Evolutionary conservation across 1,284 basidiomycete species (phyloP).

Genomic region (Mycena sp.): DNA sequence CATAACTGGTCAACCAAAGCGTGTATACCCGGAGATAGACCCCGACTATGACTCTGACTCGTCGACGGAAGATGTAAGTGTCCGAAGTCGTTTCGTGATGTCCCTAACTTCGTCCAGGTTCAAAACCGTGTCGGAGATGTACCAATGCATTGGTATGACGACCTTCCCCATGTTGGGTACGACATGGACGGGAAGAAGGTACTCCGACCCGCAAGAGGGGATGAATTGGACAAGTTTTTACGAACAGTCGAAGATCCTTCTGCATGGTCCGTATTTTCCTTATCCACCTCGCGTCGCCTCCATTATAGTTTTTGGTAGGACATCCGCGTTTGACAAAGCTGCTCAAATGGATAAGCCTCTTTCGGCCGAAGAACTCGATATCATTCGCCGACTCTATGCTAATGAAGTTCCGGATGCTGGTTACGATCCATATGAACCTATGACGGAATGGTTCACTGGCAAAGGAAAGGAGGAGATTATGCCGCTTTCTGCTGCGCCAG

Average conservation of each 20-base stretch:
- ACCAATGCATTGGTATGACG: slow-evolving; percentile 99
- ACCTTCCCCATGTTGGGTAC: slow-evolving; percentile 99
- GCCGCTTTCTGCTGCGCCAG: slow-evolving; percentile 91
- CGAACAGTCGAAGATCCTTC: slow-evolving; percentile 93
- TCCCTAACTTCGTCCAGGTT: slow-evolving; percentile 57
- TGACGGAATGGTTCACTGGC: slow-evolving; percentile 97
- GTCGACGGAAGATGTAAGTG: slow-evolving; percentile 92
- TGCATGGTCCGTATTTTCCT: slow-evolving; percentile 71
- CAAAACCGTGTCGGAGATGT: slow-evolving; percentile 96
- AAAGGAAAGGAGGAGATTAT: slow-evolving; percentile 94
- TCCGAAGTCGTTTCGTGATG: slow-evolving; percentile 14
- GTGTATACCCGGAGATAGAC: slow-evolving; percentile 94
- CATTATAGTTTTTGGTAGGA: slow-evolving; percentile 61
- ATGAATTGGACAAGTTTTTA: slow-evolving; percentile 98
- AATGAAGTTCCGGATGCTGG: slow-evolving; percentile 92
- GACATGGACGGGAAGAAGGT: slow-evolving; percentile 95
- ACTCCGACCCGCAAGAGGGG: slow-evolving; percentile 92
- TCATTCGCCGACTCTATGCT: slow-evolving; percentile 90
- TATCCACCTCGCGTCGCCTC: background rate
- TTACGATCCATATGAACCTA: slow-evolving; percentile 95
- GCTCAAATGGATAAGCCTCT: slow-evolving; percentile 89
- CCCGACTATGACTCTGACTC: slow-evolving; percentile 97
- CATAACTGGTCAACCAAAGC: slow-evolving; percentile 90
- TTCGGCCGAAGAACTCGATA: slow-evolving; percentile 92
- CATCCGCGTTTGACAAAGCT: slow-evolving; percentile 92